These are phyloP conservation scores for Globisporangium middletonii DNA, from an alignment of 352 stramenopile genomes.

Conservation along the genomic window DNA sequence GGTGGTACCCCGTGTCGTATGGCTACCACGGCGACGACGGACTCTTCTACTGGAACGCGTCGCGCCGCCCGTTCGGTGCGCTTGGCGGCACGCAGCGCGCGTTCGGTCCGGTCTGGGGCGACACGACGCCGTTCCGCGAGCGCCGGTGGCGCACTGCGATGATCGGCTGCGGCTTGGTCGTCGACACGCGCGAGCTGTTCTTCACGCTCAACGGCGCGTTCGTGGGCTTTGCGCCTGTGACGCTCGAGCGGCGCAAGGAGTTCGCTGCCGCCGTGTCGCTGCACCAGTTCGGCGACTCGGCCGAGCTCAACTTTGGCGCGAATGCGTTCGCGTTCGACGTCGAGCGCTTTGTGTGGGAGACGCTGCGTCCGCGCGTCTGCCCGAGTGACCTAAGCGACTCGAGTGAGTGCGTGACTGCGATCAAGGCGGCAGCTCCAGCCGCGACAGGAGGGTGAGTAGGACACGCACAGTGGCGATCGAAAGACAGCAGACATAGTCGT, in stretches of 20 bases:
- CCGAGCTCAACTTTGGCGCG: slow-evolving; percentile 27
- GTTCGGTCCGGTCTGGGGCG: slow-evolving; percentile 18
- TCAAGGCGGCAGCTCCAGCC: neutral
- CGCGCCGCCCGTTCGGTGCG: neutral
- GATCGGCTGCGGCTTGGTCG: slow-evolving; percentile 25
- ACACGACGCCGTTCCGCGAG: slow-evolving; percentile 6
- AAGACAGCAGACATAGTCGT: too few species aligned
- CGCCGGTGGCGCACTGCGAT: neutral
- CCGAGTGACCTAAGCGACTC: neutral
- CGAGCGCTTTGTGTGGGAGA: slow-evolving; percentile 14
- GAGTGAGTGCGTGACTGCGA: neutral
- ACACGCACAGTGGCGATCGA: too few species aligned
- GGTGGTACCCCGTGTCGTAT: slow-evolving; percentile 29
- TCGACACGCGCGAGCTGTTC: slow-evolving; percentile 18
- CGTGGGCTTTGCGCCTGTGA: slow-evolving; percentile 13
- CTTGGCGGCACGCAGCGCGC: slow-evolving; percentile 8
- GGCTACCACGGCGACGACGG: slow-evolving; percentile 35
- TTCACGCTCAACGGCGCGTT: slow-evolving; percentile 31
- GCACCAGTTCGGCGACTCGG: slow-evolving; percentile 24
- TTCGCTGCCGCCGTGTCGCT: slow-evolving; percentile 29
- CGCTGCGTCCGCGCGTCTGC: neutral
- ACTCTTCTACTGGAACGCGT: slow-evolving; percentile 27
- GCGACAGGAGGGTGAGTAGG: slow-evolving; percentile 1
- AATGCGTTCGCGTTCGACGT: slow-evolving; percentile 29
- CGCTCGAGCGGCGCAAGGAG: slow-evolving; percentile 3